Base-by-base conservation (phyloP, 345 rosid species). In the Salix arbutifolia region DNA sequence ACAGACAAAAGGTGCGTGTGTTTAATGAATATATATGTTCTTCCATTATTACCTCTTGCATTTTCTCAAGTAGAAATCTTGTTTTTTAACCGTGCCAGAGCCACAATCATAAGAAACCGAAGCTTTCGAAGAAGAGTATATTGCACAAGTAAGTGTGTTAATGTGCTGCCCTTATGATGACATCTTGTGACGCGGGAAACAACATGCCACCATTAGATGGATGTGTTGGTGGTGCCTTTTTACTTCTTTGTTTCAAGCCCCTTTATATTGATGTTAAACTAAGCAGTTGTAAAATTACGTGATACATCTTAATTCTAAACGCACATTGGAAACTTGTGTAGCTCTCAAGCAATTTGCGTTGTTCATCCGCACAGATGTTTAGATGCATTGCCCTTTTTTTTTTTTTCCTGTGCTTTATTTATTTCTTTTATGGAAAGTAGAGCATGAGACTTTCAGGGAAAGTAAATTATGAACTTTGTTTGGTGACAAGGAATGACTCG, bases 91-190 rank as follows among this genome's bases (percentile, higher is more conserved):
- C 58, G 73, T 72, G 53, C 75, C 91, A 91, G 98, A 87, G 83
- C 80, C 90, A 87, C 0, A 77, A 74, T 79, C 93, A 87, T 25
- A 96, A 91, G 90, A 96, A 90, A 72, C 89, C 87, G 6, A 96
- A 89, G 87, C 80, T 76, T 66, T 68, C 85, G 30, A 96, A 92
- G 90, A 92, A 88, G 90, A 84, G 94, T 53, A 73, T 92, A 83
- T 86, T 93, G 80, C 99, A 93, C 87, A 96, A 91, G 87, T 95
- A 83, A 84, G 77, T 18, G 4, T 33, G 0, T 9, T 38, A 28
- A 37, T 6, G 50, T 16, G 9, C 37, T 38, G 8, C 0, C 14
- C 35, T n/a, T 25, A 17, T 17, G 35, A 50, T 18, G 71, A 33
- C 25, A 35, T 52, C 28, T 3, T 16, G 13, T 26, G 21, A 58